Conservation (phyloP, 2,329 filamentous ascomycete genomes). For the Beauveria brongniartii region DNA sequence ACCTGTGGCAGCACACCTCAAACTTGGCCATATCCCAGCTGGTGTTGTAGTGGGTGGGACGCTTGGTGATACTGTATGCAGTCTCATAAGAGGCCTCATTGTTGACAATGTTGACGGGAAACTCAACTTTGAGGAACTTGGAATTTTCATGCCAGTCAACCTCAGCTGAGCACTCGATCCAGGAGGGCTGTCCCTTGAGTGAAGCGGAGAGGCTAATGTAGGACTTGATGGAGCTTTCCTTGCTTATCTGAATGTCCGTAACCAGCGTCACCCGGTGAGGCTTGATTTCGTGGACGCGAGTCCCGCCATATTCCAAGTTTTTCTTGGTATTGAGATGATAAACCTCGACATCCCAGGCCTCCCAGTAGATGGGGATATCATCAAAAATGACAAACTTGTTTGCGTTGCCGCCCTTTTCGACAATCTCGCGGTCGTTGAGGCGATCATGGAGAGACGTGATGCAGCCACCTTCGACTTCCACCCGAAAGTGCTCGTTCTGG, state of each 20-base stretch:
- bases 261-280: constrained; percentile 72
- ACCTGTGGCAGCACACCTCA: constrained; percentile 93
- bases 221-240: constrained; percentile 77
- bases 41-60: constrained; percentile 97
- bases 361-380: constrained; percentile 95
- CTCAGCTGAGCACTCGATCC: constrained; percentile 71
- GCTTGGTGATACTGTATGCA: constrained; percentile 78
- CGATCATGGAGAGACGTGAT: constrained; percentile 82
- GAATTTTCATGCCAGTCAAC: constrained; percentile 97
- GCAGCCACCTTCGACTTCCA: constrained; percentile 64
- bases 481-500: constrained; percentile 66
- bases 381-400: constrained; percentile 94
- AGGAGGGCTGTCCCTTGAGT: constrained; percentile 49
- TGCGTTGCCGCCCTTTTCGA: constrained; percentile 65
- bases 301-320: constrained; percentile 61
- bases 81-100: constrained; percentile 94
- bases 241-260: constrained; percentile 81
- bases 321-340: constrained; percentile 84
- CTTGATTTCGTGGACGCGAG: constrained; percentile 62
- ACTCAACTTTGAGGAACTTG: constrained; percentile 98
- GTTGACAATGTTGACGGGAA: constrained; percentile 84
- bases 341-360: constrained; percentile 97
- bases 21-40: constrained; percentile 97
- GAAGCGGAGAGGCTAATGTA: constrained; percentile 72
- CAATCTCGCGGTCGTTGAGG: constrained; percentile 63